Evolutionary conservation across 1,284 basidiomycete species (phyloP), one percentile per base, ranked within the genome.

Genomic region (Boletus mariae): DNA sequence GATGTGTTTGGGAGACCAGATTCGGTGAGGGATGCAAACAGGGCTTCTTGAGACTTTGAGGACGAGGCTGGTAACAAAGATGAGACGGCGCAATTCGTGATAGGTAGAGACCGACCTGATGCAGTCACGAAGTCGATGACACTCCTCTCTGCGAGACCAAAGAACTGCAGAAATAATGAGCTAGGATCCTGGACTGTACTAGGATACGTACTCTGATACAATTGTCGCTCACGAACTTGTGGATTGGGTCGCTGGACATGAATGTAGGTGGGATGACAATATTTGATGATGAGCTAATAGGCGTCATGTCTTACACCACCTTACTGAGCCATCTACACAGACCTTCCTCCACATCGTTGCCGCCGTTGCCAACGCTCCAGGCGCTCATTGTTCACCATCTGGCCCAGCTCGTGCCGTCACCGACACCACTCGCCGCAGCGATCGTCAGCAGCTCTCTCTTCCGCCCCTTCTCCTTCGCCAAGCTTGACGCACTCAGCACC

Each of bases 81-180:
- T 59, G 51, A 68, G 54, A 28, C 1, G n/a, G 26, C 3, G 4
- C 12, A 2, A 17, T 2, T 7, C 3, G 15, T n/a, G 25, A 10
- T 12, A 8, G 6, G 25, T 12, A 31, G 23, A 34, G 31, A 71
- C 83, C 49, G 57, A 88, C 91, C 91, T 70, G 87, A 83, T 45
- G 91, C 90, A 70, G 91, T 76, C 31, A 95, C 87, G 72, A 87
- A 95, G 74, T 92, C 87, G 60, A 92, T 83, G 55, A 89, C 90
- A 58, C 83, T 91, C 57, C 80, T 79, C 72, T 94, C 89, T 17
- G 92, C 84, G 43, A 91, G 80, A 53, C 88, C 90, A 62, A 94
- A 87, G 58, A 93, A 79, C 89, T 92, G 61, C 3, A 56, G 32
- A 35, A 43, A 42, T 11, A 13, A 40, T 49, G 9, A 47, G 49